These are phyloP conservation scores for Cicer arietinum DNA, from an alignment of 306 rosid genomes.

Conservation along the genomic window DNA sequence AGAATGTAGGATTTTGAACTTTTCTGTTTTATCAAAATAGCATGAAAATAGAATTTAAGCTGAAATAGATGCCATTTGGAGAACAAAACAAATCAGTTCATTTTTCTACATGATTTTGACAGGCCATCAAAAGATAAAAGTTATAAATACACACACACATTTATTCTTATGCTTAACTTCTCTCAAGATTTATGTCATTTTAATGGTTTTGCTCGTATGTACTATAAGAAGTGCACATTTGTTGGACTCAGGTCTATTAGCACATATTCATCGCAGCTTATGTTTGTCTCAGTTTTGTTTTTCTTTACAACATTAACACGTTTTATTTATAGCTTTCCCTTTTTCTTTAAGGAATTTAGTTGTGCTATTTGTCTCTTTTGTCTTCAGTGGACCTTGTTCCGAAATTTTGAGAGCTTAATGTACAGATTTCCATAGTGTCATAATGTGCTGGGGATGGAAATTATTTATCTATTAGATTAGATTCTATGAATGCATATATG, in stretches of 20 bases:
- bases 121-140: slow-evolving; percentile 2
- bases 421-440: not conserved
- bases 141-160: not conserved
- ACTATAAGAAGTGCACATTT: not conserved
- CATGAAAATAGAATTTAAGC: not conserved
- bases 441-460: slow-evolving; percentile 6
- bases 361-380: not conserved
- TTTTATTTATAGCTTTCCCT: not conserved
- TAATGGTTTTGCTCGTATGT: slow-evolving; percentile 5
- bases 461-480: not conserved
- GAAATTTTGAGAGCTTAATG: slow-evolving; percentile 21
- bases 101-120: slow-evolving; percentile 1
- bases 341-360: not conserved
- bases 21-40: slow-evolving; percentile 7
- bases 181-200: not conserved
- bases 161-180: not conserved
- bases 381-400: not conserved
- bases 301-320: not conserved
- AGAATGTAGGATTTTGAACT: slow-evolving; percentile 1
- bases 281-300: not conserved
- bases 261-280: slow-evolving; percentile 11
- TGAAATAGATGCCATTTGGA: slow-evolving; percentile 3
- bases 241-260: not conserved
- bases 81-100: not conserved
- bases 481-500: slow-evolving; percentile 18